phyloP scores from a whole-genome alignment of 2,329 filamentous ascomycete species.

The Thielaviopsis cerberus region DNA sequence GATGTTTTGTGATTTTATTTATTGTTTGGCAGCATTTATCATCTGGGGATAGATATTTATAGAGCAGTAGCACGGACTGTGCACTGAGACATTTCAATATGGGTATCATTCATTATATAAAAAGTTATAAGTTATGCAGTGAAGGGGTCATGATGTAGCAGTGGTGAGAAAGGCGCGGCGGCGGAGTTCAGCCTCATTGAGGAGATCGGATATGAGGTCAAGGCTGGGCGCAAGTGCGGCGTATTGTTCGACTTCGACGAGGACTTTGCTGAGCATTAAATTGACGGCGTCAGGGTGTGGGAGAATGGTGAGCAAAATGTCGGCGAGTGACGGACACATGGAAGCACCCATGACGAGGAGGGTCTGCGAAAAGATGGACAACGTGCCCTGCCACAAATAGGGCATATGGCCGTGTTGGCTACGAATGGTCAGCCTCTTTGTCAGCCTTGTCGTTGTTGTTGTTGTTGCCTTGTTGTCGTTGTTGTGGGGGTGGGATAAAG shows the following conservation, averaged over 20 bases:
- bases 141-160: background rate
- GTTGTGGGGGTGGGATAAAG: background rate
- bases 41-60: background rate
- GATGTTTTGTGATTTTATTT: background rate
- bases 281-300: slow-evolving; percentile 45
- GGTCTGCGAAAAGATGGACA: slow-evolving; percentile 68
- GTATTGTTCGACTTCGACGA: slow-evolving; percentile 57
- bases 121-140: too few species aligned
- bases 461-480: background rate
- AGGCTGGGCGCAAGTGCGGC: slow-evolving; percentile 59
- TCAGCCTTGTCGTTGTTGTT: background rate
- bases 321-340: slow-evolving; percentile 55
- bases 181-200: slow-evolving; percentile 59
- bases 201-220: slow-evolving; percentile 57
- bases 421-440: slow-evolving; percentile 20
- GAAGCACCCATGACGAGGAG: slow-evolving; percentile 70
- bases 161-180: slow-evolving; percentile 41
- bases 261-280: slow-evolving; percentile 58
- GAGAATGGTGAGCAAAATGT: slow-evolving; percentile 40
- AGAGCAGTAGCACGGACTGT: background rate
- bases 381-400: slow-evolving; percentile 68
- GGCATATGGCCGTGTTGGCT: slow-evolving; percentile 69
- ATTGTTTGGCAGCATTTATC: too few species aligned
- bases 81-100: background rate
- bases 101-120: background rate